Evolutionary conservation across 2,329 filamentous ascomycete genomes (phyloP).

Genomic region (Paecilomyces niveus): DNA sequence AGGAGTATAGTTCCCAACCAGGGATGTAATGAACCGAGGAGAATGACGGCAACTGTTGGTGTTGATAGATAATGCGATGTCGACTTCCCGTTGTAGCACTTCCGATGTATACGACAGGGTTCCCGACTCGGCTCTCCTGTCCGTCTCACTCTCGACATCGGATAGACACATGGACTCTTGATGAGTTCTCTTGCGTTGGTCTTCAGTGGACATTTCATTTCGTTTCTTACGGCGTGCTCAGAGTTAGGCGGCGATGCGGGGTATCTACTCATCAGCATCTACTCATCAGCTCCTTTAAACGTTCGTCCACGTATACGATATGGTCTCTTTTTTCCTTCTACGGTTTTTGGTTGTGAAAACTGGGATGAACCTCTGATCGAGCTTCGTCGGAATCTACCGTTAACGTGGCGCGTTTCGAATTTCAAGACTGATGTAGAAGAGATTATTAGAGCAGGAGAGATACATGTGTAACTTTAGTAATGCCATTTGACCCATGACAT

Average conservation of each 20-base stretch:
- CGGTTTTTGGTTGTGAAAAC: background rate
- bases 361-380: background rate
- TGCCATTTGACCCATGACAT: background rate
- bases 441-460: background rate
- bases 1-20: background rate
- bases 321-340: slow-evolving; percentile 2
- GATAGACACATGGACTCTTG: slow-evolving; percentile 10
- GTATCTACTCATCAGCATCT: background rate
- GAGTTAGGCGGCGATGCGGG: slow-evolving; percentile 10
- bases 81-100: background rate
- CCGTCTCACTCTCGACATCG: slow-evolving; percentile 12
- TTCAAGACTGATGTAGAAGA: background rate
- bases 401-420: background rate
- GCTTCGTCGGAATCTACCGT: background rate
- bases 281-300: background rate
- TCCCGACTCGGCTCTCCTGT: background rate
- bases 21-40: background rate
- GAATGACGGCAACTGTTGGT: slow-evolving; percentile 13
- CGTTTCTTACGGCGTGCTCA: slow-evolving; percentile 7
- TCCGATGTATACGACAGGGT: background rate
- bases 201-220: slow-evolving; percentile 3
- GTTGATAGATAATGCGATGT: background rate
- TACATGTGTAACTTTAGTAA: background rate
- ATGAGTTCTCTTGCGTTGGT: slow-evolving; percentile 7
- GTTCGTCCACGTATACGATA: slow-evolving; percentile 10